Evolutionary conservation across 192 early-diverging fungal genomes (phyloP), one percentile per base, ranked within the genome.

Genomic region (Coemansia guatemalensis): DNA sequence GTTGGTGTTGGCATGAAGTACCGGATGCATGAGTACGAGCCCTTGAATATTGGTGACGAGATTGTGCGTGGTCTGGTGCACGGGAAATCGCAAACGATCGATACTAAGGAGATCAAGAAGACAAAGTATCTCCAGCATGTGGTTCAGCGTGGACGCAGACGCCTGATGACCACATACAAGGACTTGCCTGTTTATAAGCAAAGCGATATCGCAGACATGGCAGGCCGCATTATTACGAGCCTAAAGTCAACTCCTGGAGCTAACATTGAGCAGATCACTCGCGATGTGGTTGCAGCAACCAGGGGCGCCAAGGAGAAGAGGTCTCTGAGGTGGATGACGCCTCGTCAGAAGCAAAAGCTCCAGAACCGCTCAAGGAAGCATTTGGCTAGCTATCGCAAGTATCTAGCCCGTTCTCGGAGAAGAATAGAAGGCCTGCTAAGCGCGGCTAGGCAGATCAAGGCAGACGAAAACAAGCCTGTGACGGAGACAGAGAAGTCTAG

Each of bases 1-100:
- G 78, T 88, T 5, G 94, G 97, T 30, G 79, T 98, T 30, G 90
- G 94, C 41, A 84, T 98, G 85, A 85, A 84, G 44, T 86, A 92
- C 47, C 88, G 90, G 53, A 62, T 82, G 44, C 89, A 81, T 61
- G 91, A 93, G 68, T 84, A 88, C 60, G 88, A 88, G 67, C 65
- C 85, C 24, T 35, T 89, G 51, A 68, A 72, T 25, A 63, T 75
- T 24, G 69, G 69, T 20, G 32, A 41, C 6, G 65, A 71, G 64
- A 74, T 81, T 22, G 69, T 64, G 12, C 59, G 67, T 29, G 75
- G 69, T 1, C 39, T 76, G 41, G 26, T 49, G 66, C 61, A 67
- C 3, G 68, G 71, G 20, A 66, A 73, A 8, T 29, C 73, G 30
- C 22, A 49, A 14, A 53, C 50, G 8, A 57, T 75, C 14, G 64